Percentiles rank a stretch among this genome's conserved stretches.
Evolutionary conservation across 805 yeast species (phyloP).

Genomic region (Tetrapisispora taiwanensis): DNA sequence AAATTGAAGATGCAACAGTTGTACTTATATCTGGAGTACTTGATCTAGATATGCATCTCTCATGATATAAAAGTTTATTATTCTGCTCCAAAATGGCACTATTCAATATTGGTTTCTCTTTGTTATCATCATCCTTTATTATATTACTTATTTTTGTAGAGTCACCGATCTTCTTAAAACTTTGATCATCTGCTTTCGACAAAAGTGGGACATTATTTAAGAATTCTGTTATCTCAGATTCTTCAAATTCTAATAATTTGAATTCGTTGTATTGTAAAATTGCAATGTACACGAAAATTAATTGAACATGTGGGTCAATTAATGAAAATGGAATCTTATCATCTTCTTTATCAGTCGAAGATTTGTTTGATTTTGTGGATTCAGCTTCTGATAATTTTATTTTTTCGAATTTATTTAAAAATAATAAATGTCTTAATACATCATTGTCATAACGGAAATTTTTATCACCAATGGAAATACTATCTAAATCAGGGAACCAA

Average conservation of each 20-base stretch:
- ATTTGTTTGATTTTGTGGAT: background rate
- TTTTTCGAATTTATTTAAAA: slow-evolving; percentile 13
- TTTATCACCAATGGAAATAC: slow-evolving; percentile 19
- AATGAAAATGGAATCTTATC: slow-evolving; percentile 31
- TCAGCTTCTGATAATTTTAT: slow-evolving; percentile 3
- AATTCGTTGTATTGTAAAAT: slow-evolving; percentile 71
- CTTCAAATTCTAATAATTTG: slow-evolving; percentile 76
- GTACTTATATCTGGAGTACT: slow-evolving; percentile 4
- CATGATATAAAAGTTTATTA: background rate
- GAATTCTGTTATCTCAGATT: slow-evolving; percentile 75
- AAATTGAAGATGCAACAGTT: slow-evolving; percentile 2
- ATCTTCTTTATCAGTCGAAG: background rate
- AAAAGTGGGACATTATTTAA: slow-evolving; percentile 40
- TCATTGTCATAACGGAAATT: slow-evolving; percentile 21
- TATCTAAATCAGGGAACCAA: slow-evolving; percentile 30
- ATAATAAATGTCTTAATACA: slow-evolving; percentile 22
- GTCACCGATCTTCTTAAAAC: slow-evolving; percentile 19
- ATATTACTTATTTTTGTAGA: background rate
- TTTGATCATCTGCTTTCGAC: slow-evolving; percentile 26
- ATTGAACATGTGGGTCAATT: slow-evolving; percentile 66
- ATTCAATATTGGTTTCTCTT: background rate
- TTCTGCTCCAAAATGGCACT: background rate
- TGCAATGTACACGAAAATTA: slow-evolving; percentile 67
- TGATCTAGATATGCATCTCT: slow-evolving; percentile 3
- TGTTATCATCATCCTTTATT: background rate